phyloP scores from a whole-genome alignment of 1,139 yeast species.

The Kodamaea ohmeri region DNA sequence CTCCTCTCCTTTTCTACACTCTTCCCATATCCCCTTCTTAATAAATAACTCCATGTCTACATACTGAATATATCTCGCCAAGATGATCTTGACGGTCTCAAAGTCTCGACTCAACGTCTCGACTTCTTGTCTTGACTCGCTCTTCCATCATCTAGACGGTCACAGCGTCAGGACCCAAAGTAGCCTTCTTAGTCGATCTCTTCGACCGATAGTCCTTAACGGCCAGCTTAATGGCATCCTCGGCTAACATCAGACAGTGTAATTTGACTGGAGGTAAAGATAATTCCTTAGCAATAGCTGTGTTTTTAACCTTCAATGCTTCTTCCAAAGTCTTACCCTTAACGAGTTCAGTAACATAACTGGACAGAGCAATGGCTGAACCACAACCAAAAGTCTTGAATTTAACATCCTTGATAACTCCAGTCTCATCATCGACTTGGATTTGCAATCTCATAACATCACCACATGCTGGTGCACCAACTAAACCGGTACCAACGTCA shows the following conservation, averaged over 20 bases:
- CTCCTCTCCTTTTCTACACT: neutral
- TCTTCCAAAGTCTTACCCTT: slow-evolving; percentile 94
- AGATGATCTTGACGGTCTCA: no score
- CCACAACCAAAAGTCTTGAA: slow-evolving; percentile 99
- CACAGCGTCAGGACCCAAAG: slow-evolving; percentile 51
- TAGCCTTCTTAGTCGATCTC: slow-evolving; percentile 40
- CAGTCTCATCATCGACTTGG: slow-evolving; percentile 85
- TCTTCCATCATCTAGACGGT: slow-evolving; percentile 15
- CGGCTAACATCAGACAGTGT: slow-evolving; percentile 98
- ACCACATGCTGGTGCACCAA: slow-evolving; percentile 99
- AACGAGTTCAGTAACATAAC: slow-evolving; percentile 91
- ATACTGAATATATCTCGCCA: neutral
- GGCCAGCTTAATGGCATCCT: slow-evolving; percentile 96
- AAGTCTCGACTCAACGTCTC: no score
- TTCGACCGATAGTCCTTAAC: slow-evolving; percentile 90
- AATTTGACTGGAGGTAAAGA: slow-evolving; percentile 95
- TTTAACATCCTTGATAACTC: slow-evolving; percentile 89
- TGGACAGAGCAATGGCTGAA: slow-evolving; percentile 92
- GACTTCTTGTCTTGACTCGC: no score
- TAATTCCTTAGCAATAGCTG: slow-evolving; percentile 88
- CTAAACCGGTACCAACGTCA: slow-evolving; percentile 95
- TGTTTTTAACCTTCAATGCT: slow-evolving; percentile 86
- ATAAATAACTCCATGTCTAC: neutral
- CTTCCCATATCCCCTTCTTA: neutral
- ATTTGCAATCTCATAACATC: slow-evolving; percentile 98